phyloP scores from a whole-genome alignment of 495 filamentous ascomycete genomes.

The Venustampulla echinocandica region DNA sequence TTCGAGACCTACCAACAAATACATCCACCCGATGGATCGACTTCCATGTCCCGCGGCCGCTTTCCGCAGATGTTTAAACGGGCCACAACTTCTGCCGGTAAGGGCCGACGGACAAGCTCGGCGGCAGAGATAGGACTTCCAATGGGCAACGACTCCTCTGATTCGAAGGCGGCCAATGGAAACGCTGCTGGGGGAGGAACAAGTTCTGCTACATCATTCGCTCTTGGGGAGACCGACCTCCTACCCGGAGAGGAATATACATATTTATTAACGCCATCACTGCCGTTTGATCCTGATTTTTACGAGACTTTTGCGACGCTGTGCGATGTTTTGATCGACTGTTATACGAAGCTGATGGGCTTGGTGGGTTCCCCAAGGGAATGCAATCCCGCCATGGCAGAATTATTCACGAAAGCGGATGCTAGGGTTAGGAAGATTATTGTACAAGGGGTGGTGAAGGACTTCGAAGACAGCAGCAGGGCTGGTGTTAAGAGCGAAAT shows the following conservation, averaged over 20 bases:
- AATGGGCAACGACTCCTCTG: conserved; percentile 40
- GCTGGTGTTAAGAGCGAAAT: conserved; percentile 68
- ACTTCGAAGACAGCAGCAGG: conserved; percentile 85
- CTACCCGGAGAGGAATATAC: conserved; percentile 73
- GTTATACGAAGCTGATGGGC: conserved; percentile 67
- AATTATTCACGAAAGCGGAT: conserved; percentile 87
- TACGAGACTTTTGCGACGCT: conserved; percentile 95
- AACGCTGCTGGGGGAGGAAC: conserved; percentile 27
- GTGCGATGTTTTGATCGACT: conserved; percentile 91
- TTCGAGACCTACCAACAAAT: conserved; percentile 89
- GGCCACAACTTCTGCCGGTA: conserved; percentile 51
- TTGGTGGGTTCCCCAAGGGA: conserved; percentile 58
- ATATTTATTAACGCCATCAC: conserved; percentile 77
- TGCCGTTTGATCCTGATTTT: conserved; percentile 96
- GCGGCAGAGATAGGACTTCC: conserved; percentile 56
- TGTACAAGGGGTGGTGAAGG: conserved; percentile 71
- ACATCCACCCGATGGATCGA: conserved; percentile 65
- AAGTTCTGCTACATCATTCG: conserved; percentile 13
- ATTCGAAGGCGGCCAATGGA: conserved; percentile 35
- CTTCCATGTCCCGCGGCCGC: conserved; percentile 64
- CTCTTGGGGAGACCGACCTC: conserved; percentile 35
- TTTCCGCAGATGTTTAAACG: conserved; percentile 88
- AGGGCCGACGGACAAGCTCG: conserved; percentile 60
- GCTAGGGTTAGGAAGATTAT: conserved; percentile 76
- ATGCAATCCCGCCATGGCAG: conserved; percentile 55